Evolutionary conservation across 805 yeast species (phyloP).

Genomic region (Ogataea degrootiae): DNA sequence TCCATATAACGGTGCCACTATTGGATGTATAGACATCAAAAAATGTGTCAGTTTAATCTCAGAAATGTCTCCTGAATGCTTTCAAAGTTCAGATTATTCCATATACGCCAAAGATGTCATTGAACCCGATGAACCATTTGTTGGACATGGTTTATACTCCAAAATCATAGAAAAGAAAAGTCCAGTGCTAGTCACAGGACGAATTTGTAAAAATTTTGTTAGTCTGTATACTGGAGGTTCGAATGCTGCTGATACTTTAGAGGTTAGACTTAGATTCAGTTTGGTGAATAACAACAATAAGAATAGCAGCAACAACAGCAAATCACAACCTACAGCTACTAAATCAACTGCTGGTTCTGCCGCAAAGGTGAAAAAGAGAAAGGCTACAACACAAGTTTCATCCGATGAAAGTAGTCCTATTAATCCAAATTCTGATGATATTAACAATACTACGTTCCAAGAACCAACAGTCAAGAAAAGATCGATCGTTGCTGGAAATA

Average conservation of each 20-base stretch:
- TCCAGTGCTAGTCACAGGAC: slow-evolving; percentile 43
- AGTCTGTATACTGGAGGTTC: slow-evolving; percentile 37
- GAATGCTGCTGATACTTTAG: slow-evolving; percentile 41
- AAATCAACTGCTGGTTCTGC: slow-evolving; percentile 4
- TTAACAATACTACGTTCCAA: slow-evolving; percentile 1
- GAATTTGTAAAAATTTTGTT: slow-evolving; percentile 55
- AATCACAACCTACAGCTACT: slow-evolving; percentile 5
- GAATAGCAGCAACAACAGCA: slow-evolving; percentile 1
- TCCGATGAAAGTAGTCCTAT: slow-evolving; percentile 9
- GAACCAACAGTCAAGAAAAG: slow-evolving; percentile 11
- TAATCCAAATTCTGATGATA: slow-evolving; percentile 6
- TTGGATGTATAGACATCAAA: slow-evolving; percentile 40
- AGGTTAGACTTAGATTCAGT: slow-evolving; percentile 49
- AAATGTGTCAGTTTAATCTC: slow-evolving; percentile 40
- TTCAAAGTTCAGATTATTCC: slow-evolving; percentile 40
- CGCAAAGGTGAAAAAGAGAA: slow-evolving; percentile 10
- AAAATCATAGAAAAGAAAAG: slow-evolving; percentile 23
- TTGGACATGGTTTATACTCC: slow-evolving; percentile 40
- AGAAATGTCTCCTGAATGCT: slow-evolving; percentile 44
- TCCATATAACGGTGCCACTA: slow-evolving; percentile 36
- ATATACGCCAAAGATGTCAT: slow-evolving; percentile 43
- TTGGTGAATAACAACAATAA: slow-evolving; percentile 9
- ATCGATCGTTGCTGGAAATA: neutral
- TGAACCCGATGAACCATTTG: slow-evolving; percentile 49
- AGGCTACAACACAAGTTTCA: slow-evolving; percentile 3